Conservation (phyloP, 495 filamentous ascomycete species). For the Patellaria atrata region DNA sequence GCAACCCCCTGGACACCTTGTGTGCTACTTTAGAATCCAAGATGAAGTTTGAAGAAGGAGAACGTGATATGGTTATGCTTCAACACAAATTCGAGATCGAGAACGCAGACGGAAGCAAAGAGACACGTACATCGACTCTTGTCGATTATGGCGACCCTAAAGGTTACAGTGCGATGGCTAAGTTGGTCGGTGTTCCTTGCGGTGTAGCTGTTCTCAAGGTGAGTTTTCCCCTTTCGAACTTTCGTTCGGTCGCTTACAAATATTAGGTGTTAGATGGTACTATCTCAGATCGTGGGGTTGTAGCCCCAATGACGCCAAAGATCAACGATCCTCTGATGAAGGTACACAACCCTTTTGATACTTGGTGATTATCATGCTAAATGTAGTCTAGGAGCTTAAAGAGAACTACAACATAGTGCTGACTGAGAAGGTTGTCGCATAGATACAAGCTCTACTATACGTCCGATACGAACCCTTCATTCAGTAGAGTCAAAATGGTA, state of each 20-base stretch:
- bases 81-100: constrained; percentile 93
- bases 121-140: constrained; percentile 69
- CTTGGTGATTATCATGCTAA: too few relatives aligned
- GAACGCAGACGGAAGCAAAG: constrained; percentile 55
- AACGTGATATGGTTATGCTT: constrained; percentile 73
- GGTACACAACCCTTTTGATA: too few relatives aligned
- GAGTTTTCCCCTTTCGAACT: constrained; percentile 16
- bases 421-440: too few relatives aligned
- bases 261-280: constrained; percentile 75
- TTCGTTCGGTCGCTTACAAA: constrained; percentile 43
- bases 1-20: constrained; percentile 76
- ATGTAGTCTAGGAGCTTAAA: too few relatives aligned
- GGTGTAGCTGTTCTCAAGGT: constrained; percentile 32
- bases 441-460: too few relatives aligned
- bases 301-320: constrained; percentile 66
- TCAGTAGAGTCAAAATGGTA: too few relatives aligned
- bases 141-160: constrained; percentile 72
- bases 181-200: constrained; percentile 57
- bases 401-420: too few relatives aligned
- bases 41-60: constrained; percentile 73
- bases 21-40: constrained; percentile 84
- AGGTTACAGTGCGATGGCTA: constrained; percentile 81
- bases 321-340: constrained; percentile 46
- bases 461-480: too few relatives aligned
- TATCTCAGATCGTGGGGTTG: constrained; percentile 59